These are phyloP conservation scores for Beauveria scarabaeidicola DNA, from an alignment of 2,329 filamentous ascomycete species.

Conservation along the genomic window DNA sequence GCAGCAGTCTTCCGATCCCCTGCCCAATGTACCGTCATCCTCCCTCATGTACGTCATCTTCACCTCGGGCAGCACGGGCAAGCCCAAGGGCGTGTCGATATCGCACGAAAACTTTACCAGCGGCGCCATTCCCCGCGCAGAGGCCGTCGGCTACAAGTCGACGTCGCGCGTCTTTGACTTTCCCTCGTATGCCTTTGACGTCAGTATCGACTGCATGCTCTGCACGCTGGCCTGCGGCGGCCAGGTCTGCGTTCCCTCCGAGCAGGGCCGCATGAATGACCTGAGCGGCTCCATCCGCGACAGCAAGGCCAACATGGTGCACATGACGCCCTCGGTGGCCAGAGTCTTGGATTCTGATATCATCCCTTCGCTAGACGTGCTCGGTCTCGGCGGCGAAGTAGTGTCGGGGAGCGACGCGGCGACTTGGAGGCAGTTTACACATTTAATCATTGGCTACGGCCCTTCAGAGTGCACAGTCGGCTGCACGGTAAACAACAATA, in stretches of 20 bases:
- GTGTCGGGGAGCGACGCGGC: slow-evolving; percentile 43
- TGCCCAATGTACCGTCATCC: slow-evolving; percentile 33
- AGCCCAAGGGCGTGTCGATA: slow-evolving; percentile 53
- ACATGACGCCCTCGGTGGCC: slow-evolving; percentile 43
- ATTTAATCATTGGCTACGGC: slow-evolving; percentile 43
- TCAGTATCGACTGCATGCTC: slow-evolving; percentile 46
- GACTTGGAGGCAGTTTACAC: slow-evolving; percentile 36
- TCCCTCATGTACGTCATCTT: slow-evolving; percentile 50
- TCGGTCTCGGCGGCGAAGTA: slow-evolving; percentile 43
- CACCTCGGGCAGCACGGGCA: slow-evolving; percentile 56
- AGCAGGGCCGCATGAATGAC: slow-evolving; percentile 44
- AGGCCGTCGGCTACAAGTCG: slow-evolving; percentile 33
- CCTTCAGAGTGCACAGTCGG: slow-evolving; percentile 47
- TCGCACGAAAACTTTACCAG: slow-evolving; percentile 39
- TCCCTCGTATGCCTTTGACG: slow-evolving; percentile 46
- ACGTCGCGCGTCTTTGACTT: slow-evolving; percentile 39
- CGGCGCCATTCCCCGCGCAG: slow-evolving; percentile 33
- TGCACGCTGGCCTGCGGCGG: slow-evolving; percentile 43
- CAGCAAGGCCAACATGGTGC: slow-evolving; percentile 38
- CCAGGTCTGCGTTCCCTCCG: slow-evolving; percentile 45
- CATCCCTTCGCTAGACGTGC: slow-evolving; percentile 36
- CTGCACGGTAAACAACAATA: slow-evolving; percentile 39
- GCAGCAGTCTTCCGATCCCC: slow-evolving; percentile 13
- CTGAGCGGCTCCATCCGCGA: slow-evolving; percentile 36
- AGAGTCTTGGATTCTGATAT: slow-evolving; percentile 37